Base-by-base conservation (phyloP, 345 rosid species). In the Xanthoceras sorbifolium region DNA sequence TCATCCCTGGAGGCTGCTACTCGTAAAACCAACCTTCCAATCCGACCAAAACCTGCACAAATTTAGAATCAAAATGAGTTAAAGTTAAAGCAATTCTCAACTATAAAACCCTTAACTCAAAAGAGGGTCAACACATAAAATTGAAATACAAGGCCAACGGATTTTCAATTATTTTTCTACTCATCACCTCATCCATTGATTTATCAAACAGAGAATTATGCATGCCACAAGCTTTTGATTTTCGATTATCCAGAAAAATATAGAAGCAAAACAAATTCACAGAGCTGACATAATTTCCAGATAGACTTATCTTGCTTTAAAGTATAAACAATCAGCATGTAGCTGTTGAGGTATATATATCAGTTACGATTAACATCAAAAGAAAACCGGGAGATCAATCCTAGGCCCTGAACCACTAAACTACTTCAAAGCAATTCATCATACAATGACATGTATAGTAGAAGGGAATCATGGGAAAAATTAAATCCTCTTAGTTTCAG, bases 21-120 rank as follows among this genome's bases (percentile, higher is more conserved):
- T 28, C 99, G 89, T 71, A 97, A 85, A 67, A 97, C 98, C 89
- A 97, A 80, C 86, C 99, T 87, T 71, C 99, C 99, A 77, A 97
- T 94, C 25, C 99, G 94, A 81, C 99, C 99, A 89, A 94, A 97
- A 75, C 99, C 99, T 96, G 88, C 76, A 68, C 7, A 46, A 79
- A n/a, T 73, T 22, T 12, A 70, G 50, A 55, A 59, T 9, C 28
- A 22, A 68, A 22, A 48, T 9, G 32, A 6, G 15, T 54, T 32
- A 14, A 3, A 23, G 15, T 38, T 1, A 36, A n/a, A 34, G 14
- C 11, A 32, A 11, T 29, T 69, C 38, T 50, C 5, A 26, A 4
- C 14, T 57, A 23, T 9, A 23, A 23, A 57, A 22, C 23, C 26
- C 74, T 54, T 34, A 20, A 9, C 46, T n/a, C 44, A 32, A 32